Conservation (phyloP, 1,139 yeast genomes). For the Spathaspora jeffriesii region DNA sequence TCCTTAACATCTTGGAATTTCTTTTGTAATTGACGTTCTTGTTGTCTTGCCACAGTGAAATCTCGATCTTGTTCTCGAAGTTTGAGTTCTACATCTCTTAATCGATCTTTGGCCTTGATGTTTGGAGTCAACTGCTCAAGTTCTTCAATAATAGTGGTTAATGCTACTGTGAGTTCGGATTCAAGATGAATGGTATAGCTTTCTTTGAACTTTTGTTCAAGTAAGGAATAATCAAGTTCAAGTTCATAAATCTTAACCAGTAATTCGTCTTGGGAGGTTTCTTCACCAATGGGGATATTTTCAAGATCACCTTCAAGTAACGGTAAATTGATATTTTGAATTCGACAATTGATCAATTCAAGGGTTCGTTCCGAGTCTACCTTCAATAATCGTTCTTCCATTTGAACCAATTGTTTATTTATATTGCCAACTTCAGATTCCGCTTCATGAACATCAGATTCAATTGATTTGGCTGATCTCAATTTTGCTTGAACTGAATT, state of each 20-base stretch:
- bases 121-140: constrained; percentile 75
- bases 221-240: constrained; percentile 55
- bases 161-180: constrained; percentile 44
- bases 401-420: constrained; percentile 32
- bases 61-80: constrained; percentile 66
- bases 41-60: constrained; percentile 59
- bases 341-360: constrained; percentile 70
- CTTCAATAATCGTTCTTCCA: constrained; percentile 58
- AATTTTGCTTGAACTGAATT: constrained; percentile 24
- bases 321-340: constrained; percentile 71
- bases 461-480: constrained; percentile 27
- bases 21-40: constrained; percentile 56
- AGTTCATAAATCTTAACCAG: constrained; percentile 43
- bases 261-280: constrained; percentile 27
- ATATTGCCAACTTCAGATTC: constrained; percentile 27
- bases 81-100: constrained; percentile 66
- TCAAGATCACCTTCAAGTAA: constrained; percentile 57
- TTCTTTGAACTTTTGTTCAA: constrained; percentile 48
- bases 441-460: constrained; percentile 33
- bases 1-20: constrained; percentile 63
- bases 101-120: constrained; percentile 75
- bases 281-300: constrained; percentile 46
- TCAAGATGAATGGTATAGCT: constrained; percentile 38
- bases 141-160: constrained; percentile 37
- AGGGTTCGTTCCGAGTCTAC: constrained; percentile 59